Percentiles rank a stretch among this genome's conserved stretches.
Conservation (phyloP, 257 asterid genomes). For the Ajuga chamaepitys region DNA sequence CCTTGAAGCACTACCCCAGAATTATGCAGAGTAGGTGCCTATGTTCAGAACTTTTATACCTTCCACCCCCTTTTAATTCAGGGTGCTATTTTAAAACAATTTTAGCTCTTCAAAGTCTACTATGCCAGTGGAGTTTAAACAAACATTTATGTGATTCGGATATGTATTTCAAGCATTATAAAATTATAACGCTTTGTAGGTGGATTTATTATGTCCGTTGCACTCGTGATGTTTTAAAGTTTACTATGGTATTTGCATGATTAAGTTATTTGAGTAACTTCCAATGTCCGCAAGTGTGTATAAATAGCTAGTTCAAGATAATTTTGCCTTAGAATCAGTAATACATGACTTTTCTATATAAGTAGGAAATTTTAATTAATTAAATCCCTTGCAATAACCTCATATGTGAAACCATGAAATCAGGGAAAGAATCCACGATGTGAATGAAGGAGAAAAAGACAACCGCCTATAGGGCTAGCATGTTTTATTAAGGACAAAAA, state of each 20-base stretch:
- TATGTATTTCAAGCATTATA: neutral
- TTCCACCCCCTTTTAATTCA: neutral
- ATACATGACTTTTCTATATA: neutral
- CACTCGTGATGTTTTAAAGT: neutral
- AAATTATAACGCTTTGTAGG: slow-evolving; percentile 1
- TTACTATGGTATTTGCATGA: neutral
- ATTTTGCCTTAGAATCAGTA: neutral
- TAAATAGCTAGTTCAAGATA: neutral
- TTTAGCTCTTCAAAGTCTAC: neutral
- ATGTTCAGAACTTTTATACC: neutral
- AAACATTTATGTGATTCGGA: neutral
- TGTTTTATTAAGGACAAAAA: neutral
- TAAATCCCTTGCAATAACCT: neutral
- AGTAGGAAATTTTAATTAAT: neutral
- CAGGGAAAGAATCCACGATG: neutral
- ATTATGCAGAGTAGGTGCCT: slow-evolving; percentile 88
- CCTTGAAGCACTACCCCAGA: slow-evolving; percentile 88
- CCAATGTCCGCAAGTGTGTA: neutral
- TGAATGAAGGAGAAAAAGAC: neutral
- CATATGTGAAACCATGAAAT: neutral
- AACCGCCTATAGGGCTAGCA: neutral
- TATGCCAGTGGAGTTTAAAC: neutral
- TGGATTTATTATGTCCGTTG: neutral
- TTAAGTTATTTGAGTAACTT: neutral
- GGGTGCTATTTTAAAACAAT: neutral